Evolutionary conservation across 1,284 basidiomycete genomes (phyloP), one percentile per base, ranked within the genome.

Genomic region (Ustilago loliicola): DNA sequence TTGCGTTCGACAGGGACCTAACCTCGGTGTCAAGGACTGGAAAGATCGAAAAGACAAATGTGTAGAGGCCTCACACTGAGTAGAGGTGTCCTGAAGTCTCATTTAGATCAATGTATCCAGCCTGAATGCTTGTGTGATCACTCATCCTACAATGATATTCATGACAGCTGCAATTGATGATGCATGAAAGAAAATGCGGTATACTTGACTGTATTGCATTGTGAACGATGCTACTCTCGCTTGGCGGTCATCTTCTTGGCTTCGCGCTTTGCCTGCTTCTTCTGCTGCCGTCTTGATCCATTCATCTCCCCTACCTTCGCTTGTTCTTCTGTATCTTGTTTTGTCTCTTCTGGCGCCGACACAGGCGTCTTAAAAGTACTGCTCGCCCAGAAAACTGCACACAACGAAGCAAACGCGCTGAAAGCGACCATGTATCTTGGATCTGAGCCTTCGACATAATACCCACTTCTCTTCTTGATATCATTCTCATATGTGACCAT

Each of bases 401-500:
- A 70, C 42, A 74, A 47, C 1, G 61, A 38, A 17, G 63, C 63
- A 4, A 48, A 25, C 17, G 51, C 55, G 42, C 63, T 75, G 34
- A 71, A 47, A 21, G 38, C 57, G 8, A 76, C 68, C 53, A 66
- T 47, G 15, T 47, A 61, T 25, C 73, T 42, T 52, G 73, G 67
- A 50, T 76, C 73, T 23, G 64, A 47, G 8, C 42, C 59, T 15
- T 76, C 73, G 34, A 13, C n/a, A 23, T 76, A 76, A 27, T 71
- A 76, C 0, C 73, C 73, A 2, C 55, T 52, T 9, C 73, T 40
- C 63, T 71, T 76, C 60, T 61, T 66, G 50, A 76, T 70, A 40
- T 76, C 73, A 34, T 71, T 76, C 64, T 76, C 73, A 30, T 76
- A 76, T 3, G 67, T 67, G 40, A 76, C 66, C 5, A 66, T 32